Conservation (phyloP, 768 basidiomycete genomes). For the Dentipellis sp. region DNA sequence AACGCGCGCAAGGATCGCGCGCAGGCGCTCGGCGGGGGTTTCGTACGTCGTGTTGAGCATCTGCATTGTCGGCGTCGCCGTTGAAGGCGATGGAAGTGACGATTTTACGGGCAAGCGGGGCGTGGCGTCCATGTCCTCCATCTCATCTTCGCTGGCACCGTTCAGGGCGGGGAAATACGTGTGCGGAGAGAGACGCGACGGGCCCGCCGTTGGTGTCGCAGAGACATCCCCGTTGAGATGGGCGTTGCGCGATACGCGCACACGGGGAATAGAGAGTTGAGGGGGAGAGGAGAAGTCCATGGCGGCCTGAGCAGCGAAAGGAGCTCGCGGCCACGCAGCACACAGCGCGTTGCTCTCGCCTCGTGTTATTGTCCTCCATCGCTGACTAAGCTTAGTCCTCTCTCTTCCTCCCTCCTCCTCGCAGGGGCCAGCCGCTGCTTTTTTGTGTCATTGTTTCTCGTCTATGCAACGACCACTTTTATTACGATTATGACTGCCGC, state of each 20-base stretch:
- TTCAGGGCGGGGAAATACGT: background rate
- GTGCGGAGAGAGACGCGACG: background rate
- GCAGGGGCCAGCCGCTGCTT: too few relatives aligned
- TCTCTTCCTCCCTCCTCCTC: too few relatives aligned
- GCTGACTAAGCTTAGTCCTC: too few relatives aligned
- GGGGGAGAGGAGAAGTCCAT: background rate
- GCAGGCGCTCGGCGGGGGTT: conserved; percentile 11
- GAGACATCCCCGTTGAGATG: background rate
- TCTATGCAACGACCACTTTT: too few relatives aligned
- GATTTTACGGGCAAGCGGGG: conserved; percentile 11
- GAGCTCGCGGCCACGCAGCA: too few relatives aligned
- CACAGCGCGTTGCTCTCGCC: too few relatives aligned
- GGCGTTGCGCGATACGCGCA: background rate
- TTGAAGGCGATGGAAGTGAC: conserved; percentile 9
- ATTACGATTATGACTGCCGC: too few relatives aligned
- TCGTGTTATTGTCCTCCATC: too few relatives aligned
- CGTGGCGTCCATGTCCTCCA: conserved; percentile 11
- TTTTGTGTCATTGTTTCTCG: too few relatives aligned
- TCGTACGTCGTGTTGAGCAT: conserved; percentile 1
- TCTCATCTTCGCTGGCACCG: conserved; percentile 5
- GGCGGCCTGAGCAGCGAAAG: background rate
- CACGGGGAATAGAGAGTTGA: background rate
- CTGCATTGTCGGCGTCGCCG: background rate
- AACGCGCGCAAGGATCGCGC: conserved; percentile 9
- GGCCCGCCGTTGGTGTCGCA: background rate